phyloP scores from a whole-genome alignment of 768 basidiomycete species.

The Calocera cornea region DNA sequence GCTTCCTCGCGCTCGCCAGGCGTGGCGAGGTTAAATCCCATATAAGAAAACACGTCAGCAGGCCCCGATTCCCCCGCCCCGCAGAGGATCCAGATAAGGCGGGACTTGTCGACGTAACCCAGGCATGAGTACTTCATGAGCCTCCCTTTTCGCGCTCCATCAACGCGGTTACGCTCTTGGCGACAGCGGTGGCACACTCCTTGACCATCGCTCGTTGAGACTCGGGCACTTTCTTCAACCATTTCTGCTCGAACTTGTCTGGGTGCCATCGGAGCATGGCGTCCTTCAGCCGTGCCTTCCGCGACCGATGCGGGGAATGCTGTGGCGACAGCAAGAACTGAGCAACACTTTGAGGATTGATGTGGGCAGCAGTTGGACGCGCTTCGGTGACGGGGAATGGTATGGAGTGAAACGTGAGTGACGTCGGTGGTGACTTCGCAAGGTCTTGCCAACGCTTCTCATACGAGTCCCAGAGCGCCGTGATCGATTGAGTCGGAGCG shows the following conservation, averaged over 20 bases:
- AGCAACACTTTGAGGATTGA: constrained; percentile 1
- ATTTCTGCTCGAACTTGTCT: constrained; percentile 10
- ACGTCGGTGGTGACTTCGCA: not conserved
- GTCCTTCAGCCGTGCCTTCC: constrained; percentile 6
- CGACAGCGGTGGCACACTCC: constrained; percentile 6
- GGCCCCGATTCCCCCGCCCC: not conserved
- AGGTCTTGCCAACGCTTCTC: not conserved
- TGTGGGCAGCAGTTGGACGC: not conserved
- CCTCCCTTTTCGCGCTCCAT: not conserved
- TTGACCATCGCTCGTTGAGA: constrained; percentile 2
- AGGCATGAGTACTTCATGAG: not conserved
- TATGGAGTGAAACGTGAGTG: not conserved
- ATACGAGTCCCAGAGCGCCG: not conserved
- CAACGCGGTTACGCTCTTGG: constrained; percentile 3
- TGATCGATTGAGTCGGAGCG: not conserved
- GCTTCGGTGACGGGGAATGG: constrained; percentile 5
- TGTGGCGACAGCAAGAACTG: constrained; percentile 6
- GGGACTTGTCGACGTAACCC: not conserved
- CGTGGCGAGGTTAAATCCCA: constrained; percentile 3
- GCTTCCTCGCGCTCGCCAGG: not conserved
- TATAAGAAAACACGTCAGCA: not conserved
- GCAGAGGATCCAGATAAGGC: not conserved
- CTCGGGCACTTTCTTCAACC: not conserved
- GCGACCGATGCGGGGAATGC: constrained; percentile 5
- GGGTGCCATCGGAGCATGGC: constrained; percentile 9